A percentile compares a stretch with the other conserved stretches of the same genome.
These are phyloP conservation scores for Phoenix dactylifera DNA, from an alignment of 176 grass and related monocot species.

Conservation along the genomic window DNA sequence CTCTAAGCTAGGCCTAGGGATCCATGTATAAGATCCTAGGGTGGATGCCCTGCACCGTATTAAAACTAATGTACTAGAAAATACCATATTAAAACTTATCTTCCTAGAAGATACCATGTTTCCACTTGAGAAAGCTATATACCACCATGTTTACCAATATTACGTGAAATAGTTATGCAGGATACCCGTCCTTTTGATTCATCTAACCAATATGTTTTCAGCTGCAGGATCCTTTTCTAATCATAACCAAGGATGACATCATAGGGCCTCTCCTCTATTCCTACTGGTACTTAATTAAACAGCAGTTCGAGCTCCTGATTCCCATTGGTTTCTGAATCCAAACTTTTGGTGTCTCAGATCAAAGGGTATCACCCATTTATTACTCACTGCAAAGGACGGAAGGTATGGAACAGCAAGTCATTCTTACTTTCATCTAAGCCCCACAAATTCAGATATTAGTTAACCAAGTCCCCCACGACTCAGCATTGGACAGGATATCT, in stretches of 20 bases:
- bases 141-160: too few species aligned
- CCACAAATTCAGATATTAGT: background rate
- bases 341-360: conserved; percentile 29
- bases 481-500: conserved; percentile 41
- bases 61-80: too few species aligned
- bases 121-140: too few species aligned
- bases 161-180: too few species aligned
- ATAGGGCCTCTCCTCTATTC: conserved; percentile 46
- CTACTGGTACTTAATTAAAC: conserved; percentile 47
- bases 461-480: conserved; percentile 5
- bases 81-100: too few species aligned
- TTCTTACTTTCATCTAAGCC: background rate
- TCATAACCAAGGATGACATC: conserved; percentile 53
- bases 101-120: too few species aligned
- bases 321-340: background rate
- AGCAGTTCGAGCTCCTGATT: conserved; percentile 2
- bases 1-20: too few species aligned
- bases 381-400: conserved; percentile 68
- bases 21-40: too few species aligned
- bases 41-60: too few species aligned
- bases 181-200: too few species aligned
- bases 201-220: conserved; percentile 11
- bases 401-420: conserved; percentile 24
- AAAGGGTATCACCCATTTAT: conserved; percentile 60
- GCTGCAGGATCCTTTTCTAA: conserved; percentile 38